Base-by-base conservation (phyloP, 1,284 basidiomycete genomes). In the Moesziomyces parantarcticus region DNA sequence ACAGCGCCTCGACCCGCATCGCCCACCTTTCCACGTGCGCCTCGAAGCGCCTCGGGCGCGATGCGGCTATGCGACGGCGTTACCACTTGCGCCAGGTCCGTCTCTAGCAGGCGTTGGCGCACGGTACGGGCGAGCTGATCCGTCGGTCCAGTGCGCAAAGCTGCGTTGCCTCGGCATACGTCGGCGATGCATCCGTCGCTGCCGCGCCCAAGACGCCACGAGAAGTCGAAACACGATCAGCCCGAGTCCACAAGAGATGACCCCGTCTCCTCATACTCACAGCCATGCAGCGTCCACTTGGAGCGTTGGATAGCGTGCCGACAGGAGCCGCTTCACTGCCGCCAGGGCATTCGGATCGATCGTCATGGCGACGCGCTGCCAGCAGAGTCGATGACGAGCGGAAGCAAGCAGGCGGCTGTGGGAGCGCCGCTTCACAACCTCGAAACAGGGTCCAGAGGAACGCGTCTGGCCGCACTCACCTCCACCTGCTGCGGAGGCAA, bases 291-390 rank as follows among this genome's bases (percentile, higher is more conserved):
- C 56, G 21, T 57, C 49, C 6, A 74, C 32, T 0, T 57, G 34
- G 34, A 74, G 53, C 13, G 71, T 74, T 2, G 71, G 71, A 23
- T 73, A 73, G 5, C 70, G 54, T n/a, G 70, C 70, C 4, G 60
- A 40, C 5, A 73, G 42, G 5, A 73, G 65, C 20, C 70, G 64
- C 8, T 34, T 64, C 26, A 73, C 70, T 10, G 70, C 64, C 7
- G 39, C 13, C 3, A 65, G 65, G 5, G 68, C 45, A 2, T 50
- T 11, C 21, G 44, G 32, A 20, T 26, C 6, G 13, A 36, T 32
- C 34, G 55, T 4, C 65, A 67, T 67, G 0, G 14, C 34, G 29
- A 8, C 32, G 25, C 11, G 20, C 14, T 23, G 7, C 34, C 65
- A 62, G 62, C 65, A 68, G n/a, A 62, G 42, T 13, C 14, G 34